Percentiles rank a stretch among this genome's conserved stretches.
phyloP scores from a whole-genome alignment of 768 basidiomycete genomes.

The Mycena metata region DNA sequence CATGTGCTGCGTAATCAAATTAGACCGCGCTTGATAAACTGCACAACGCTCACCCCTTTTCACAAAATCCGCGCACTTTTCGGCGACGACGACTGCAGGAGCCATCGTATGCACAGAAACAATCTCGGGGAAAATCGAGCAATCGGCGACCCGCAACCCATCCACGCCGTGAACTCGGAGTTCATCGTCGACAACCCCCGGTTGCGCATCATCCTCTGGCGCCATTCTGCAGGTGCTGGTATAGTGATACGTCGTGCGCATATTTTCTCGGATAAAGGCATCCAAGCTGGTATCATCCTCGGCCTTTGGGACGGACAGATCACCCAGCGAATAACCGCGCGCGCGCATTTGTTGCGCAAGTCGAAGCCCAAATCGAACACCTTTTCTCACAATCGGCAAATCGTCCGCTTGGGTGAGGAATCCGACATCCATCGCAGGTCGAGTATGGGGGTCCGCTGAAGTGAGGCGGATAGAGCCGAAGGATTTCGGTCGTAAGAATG shows the following conservation, averaged over 20 bases:
- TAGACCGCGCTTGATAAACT: not conserved
- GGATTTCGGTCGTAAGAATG: slow-evolving; percentile 41
- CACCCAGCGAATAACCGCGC: slow-evolving; percentile 44
- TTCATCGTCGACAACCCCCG: slow-evolving; percentile 62
- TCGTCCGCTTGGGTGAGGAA: slow-evolving; percentile 46
- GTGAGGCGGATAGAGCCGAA: slow-evolving; percentile 40
- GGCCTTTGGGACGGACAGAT: slow-evolving; percentile 43
- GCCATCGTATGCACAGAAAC: slow-evolving; percentile 51
- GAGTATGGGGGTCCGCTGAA: slow-evolving; percentile 47
- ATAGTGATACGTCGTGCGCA: slow-evolving; percentile 52
- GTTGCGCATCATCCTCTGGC: slow-evolving; percentile 38
- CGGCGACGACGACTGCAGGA: slow-evolving; percentile 50
- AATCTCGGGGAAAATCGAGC: slow-evolving; percentile 48
- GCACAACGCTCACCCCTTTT: not conserved
- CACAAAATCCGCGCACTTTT: slow-evolving; percentile 52
- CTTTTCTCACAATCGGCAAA: slow-evolving; percentile 42
- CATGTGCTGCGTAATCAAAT: too few relatives aligned
- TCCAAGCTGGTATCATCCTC: slow-evolving; percentile 50
- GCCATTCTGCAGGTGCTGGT: slow-evolving; percentile 54
- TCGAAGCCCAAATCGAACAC: slow-evolving; percentile 39
- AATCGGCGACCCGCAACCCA: slow-evolving; percentile 58
- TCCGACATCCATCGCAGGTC: slow-evolving; percentile 48
- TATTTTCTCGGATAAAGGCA: slow-evolving; percentile 41
- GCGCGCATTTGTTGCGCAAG: slow-evolving; percentile 42
- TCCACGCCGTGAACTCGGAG: slow-evolving; percentile 60